Evolutionary conservation across 2,329 filamentous ascomycete species (phyloP), one percentile per base, ranked within the genome.

Genomic region (Didymellaceae sp.): DNA sequence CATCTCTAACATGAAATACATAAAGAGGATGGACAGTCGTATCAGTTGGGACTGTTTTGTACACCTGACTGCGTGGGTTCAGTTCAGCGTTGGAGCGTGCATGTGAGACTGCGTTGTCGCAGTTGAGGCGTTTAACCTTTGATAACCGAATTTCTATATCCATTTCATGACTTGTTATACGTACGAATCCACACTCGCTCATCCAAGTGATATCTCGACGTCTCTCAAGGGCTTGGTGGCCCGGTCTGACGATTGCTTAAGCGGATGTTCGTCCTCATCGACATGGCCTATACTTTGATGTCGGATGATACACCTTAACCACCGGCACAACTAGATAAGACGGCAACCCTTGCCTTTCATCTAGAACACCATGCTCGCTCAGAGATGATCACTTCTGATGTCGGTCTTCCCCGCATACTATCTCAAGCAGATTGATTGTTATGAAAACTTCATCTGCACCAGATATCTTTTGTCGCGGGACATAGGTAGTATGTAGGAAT

Each of bases 371-470:
- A 8, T 41, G n/a, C 6, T 45, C 13, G 38, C 38, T 38, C 35
- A 22, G 20, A 11, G 21, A 16, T 28, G 37, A 14, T 26, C 26
- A 10, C 21, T 37, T 26, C 26, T 26, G 17, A 38, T 33, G 17
- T 21, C 13, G 13, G 21, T 34, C 25, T 42, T 52, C 42, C 48
- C 48, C 48, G 48, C 48, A 46, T 26, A 52, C 37, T 46, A 46
- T 33, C 31, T 22, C 31, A 8, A 45, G 26, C 44, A 46, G 21
- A 33, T 38, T 52, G 38, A 13, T 8, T 11, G 4, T 38, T 35
- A 52, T 52, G 37, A 46, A 43, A 40, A 52, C 17, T 52, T 52
- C 48, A 52, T 52, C 37, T 52, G 48, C 17, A 35, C 24, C 32
- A 25, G 34, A 32, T 34, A 46, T 18, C 8, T 34, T 10, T 20